Base-by-base conservation (phyloP, 352 stramenopile species). In the Phytophthora cryptogea region DNA sequence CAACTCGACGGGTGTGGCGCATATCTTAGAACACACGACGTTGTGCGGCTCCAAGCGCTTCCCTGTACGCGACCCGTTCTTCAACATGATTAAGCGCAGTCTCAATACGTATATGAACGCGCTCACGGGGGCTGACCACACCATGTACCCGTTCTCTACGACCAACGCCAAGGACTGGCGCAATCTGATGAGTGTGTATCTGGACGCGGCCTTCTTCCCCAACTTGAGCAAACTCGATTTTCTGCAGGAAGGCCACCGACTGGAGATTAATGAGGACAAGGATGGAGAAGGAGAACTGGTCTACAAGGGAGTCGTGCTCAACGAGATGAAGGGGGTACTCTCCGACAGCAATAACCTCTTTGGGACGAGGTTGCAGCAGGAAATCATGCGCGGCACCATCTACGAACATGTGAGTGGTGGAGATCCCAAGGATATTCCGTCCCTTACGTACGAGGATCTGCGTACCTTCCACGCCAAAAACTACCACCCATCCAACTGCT, bases 71-170 rank as follows among this genome's bases (percentile, higher is more conserved):
- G 97, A 99, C 68, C 97, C 97, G 40, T 99, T 99, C 72, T 98
- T 99, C 44, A 98, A 99, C 74, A 96, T 99, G 70, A 89, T 99
- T 41, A 98, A 99, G 78, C 96, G 97, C 62, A 97, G 81, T 53
- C 82, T 99, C 8, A 98, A 99, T 75, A 99, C 97, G 47, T 99
- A 99, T 80, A 92, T 99, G 76, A 99, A 99, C 80, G 97, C 97
- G 11, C 97, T 99, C 53, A 99, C 97, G n/a, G 98, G 97, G 52
- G 93, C 86, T 13, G 97, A 99, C 80, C 83, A 98, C 54, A 99
- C 97, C 36, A 99, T 98, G 81, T 99, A 99, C 64, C 97, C 98
- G n/a, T 98, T 99, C 47, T 96, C 96, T 26, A 98, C 89, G 36
- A 96, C 94, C 48, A 99, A 99, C 79, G 78, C 76, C 35, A 97